Evolutionary conservation across 2,329 filamentous ascomycete species (phyloP).

Genomic region (Alternaria triticina): DNA sequence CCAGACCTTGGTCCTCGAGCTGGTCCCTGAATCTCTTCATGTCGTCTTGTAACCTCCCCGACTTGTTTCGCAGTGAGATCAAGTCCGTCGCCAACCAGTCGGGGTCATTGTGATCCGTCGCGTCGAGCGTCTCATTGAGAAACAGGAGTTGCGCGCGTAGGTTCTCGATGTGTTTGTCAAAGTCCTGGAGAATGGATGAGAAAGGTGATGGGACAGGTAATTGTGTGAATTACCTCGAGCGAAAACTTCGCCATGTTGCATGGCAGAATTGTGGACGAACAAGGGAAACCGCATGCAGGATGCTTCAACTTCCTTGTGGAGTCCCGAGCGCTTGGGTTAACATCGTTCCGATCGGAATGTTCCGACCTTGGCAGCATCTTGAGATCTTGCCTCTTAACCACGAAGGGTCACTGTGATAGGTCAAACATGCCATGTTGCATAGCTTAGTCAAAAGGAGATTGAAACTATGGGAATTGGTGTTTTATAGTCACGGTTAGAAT

Average conservation of each 20-base stretch:
- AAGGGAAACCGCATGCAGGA: background rate
- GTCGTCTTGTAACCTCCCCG: constrained; percentile 41
- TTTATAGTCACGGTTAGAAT: background rate
- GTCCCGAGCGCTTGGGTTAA: constrained; percentile 10
- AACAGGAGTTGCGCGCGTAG: constrained; percentile 39
- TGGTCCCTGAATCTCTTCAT: constrained; percentile 43
- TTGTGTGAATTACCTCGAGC: constrained; percentile 31
- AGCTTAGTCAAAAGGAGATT: background rate
- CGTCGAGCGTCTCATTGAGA: constrained; percentile 40
- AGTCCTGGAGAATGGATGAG: constrained; percentile 32
- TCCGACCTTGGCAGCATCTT: background rate
- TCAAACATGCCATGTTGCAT: background rate
- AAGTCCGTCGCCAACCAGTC: constrained; percentile 47
- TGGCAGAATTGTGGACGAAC: background rate
- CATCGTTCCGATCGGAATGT: constrained; percentile 13
- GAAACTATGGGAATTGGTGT: background rate
- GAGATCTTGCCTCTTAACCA: background rate
- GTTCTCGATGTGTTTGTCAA: constrained; percentile 41
- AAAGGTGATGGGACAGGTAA: constrained; percentile 6
- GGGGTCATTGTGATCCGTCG: constrained; percentile 43
- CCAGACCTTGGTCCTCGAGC: constrained; percentile 35
- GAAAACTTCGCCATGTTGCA: constrained; percentile 33
- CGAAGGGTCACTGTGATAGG: background rate
- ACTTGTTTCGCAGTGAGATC: constrained; percentile 40
- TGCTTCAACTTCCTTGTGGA: constrained; percentile 12